Conservation (phyloP, 2,329 filamentous ascomycete species). For the Davidsoniella virescens region DNA sequence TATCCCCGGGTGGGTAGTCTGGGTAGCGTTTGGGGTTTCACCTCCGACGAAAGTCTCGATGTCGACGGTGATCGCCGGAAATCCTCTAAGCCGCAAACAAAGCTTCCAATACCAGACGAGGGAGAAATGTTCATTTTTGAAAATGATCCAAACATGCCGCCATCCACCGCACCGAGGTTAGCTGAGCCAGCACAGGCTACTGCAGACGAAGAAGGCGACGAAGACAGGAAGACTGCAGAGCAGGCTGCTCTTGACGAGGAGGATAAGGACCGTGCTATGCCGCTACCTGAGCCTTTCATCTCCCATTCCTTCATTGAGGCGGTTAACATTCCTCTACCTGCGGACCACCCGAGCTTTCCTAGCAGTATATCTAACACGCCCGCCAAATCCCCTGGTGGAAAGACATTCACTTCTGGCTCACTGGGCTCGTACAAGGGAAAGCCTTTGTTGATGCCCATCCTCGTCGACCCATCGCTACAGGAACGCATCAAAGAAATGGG, state of each 20-base stretch:
- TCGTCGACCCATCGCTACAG: slow-evolving; percentile 32
- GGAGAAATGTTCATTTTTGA: slow-evolving; percentile 34
- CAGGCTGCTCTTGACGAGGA: background rate
- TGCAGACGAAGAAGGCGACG: slow-evolving; percentile 19
- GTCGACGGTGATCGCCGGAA: slow-evolving; percentile 14
- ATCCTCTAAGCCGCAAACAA: background rate
- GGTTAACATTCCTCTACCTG: slow-evolving; percentile 10
- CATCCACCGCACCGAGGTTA: slow-evolving; percentile 17
- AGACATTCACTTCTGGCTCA: slow-evolving; percentile 23
- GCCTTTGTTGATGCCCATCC: slow-evolving; percentile 35
- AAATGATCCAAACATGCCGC: slow-evolving; percentile 20
- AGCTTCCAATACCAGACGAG: slow-evolving; percentile 13
- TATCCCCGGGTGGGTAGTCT: background rate
- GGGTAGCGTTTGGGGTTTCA: no score
- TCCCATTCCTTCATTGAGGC: slow-evolving; percentile 9
- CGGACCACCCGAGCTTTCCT: slow-evolving; percentile 6
- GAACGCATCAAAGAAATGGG: slow-evolving; percentile 32
- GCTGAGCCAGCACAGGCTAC: slow-evolving; percentile 21
- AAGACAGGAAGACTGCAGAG: slow-evolving; percentile 1
- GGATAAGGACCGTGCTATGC: slow-evolving; percentile 9
- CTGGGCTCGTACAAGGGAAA: slow-evolving; percentile 39
- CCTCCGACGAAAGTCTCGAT: background rate
- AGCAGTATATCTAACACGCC: slow-evolving; percentile 8
- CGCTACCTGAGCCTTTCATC: slow-evolving; percentile 15
- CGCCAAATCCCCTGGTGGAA: slow-evolving; percentile 20